Evolutionary conservation across 345 rosid genomes (phyloP), one percentile per base, ranked within the genome.

Genomic region (Excoecaria cochinchinensis): DNA sequence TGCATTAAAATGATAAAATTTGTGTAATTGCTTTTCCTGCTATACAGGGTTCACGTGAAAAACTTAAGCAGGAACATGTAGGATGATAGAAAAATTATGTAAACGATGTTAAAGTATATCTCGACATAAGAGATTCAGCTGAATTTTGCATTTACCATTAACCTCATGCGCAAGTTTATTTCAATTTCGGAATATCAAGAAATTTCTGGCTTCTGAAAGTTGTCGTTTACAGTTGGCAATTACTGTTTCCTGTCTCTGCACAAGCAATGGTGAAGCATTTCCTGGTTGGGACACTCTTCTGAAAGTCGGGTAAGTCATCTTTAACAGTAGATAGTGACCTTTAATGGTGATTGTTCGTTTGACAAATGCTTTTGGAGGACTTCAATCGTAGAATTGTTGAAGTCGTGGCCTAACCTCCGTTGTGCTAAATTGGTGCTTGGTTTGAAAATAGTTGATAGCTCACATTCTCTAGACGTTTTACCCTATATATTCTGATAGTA

Each of bases 221-320:
- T 50, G 19, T 38, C 5, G 4, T 22, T 38, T 81, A 84, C 89
- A 89, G 97, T 73, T 95, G 81, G 95, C 97, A 24, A 79, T 67
- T 48, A 87, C 96, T 5, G 83, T 93, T 42, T 86, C 92, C 14
- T 80, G 86, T 70, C 59, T 95, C 58, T 95, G 99, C 61, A 71
- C 89, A 74, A 87, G 84, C 91, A 93, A 95, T 67, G 88, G 88
- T 68, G 96, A 89, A 87, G 75, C 87, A 72, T 93, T 90, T 87
- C 97, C 98, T 16, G 97, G 99, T 76, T 91, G 99, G 99, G 99
- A 93, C 72, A 71, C 82, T 39, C 93, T 95, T 78, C 75, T 95
- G 50, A 88, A 82, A 85, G 81, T 91, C 52, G 96, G 94, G 92
- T 89, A 80, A 87, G 90, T 59, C 50, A 62, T 52, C 69, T 24